Evolutionary conservation across 148 eudicot genomes (phyloP).

Genomic region (Amaranthus cruentus): DNA sequence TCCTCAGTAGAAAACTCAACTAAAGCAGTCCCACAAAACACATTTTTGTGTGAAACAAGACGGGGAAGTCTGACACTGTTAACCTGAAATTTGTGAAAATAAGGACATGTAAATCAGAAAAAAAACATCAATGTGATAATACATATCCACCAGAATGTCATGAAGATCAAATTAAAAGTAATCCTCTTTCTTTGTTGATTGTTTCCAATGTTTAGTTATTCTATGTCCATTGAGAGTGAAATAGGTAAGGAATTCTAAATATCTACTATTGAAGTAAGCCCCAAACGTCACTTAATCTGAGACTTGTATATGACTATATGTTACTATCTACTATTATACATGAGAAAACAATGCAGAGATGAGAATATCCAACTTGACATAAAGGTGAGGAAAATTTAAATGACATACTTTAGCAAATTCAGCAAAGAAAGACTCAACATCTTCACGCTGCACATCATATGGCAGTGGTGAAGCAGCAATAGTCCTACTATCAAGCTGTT

Average conservation of each 20-base stretch:
- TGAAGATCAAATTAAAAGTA: too few species aligned
- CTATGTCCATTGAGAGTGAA: too few species aligned
- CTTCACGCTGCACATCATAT: slow-evolving; percentile 77
- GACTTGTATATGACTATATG: neutral
- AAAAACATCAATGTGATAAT: neutral
- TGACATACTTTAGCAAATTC: slow-evolving; percentile 65
- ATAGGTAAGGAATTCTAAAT: too few species aligned
- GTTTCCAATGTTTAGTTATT: too few species aligned
- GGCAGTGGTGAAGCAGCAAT: slow-evolving; percentile 85
- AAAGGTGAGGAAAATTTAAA: neutral
- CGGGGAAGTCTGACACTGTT: slow-evolving; percentile 90
- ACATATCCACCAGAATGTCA: neutral
- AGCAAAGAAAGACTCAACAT: slow-evolving; percentile 70
- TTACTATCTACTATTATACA: neutral
- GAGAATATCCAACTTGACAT: neutral
- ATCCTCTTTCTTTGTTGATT: too few species aligned
- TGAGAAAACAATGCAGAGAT: neutral
- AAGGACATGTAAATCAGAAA: neutral
- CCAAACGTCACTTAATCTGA: neutral
- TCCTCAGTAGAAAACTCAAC: slow-evolving; percentile 84
- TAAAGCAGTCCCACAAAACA: slow-evolving; percentile 83
- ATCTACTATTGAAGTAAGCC: too few species aligned
- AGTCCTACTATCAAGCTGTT: slow-evolving; percentile 78
- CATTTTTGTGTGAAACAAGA: slow-evolving; percentile 64
- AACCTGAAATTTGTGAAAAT: slow-evolving; percentile 43